A percentile compares a stretch with the other conserved stretches of the same genome.
phyloP scores from a whole-genome alignment of 768 basidiomycete genomes.

The Kwoniella mangroviensis region DNA sequence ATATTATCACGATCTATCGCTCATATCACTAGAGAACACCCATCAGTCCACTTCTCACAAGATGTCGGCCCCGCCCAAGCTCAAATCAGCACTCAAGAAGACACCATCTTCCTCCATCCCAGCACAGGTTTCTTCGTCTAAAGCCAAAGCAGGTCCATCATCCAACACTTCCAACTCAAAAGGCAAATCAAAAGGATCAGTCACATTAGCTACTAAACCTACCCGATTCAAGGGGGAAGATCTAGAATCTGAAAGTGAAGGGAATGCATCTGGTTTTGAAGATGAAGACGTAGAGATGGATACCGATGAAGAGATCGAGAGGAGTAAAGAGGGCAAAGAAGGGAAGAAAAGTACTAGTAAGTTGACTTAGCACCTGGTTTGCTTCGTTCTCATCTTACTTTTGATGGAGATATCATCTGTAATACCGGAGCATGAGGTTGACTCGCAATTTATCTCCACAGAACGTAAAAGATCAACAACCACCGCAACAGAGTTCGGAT shows the following conservation, averaged over 20 bases:
- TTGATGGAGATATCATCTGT: no score
- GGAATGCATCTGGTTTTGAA: conserved; percentile 33
- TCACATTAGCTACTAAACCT: conserved; percentile 5
- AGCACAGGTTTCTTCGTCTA: not conserved
- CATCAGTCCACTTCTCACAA: not conserved
- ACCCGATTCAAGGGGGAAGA: conserved; percentile 16
- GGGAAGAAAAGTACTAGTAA: conserved; percentile 52
- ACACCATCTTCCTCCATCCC: not conserved
- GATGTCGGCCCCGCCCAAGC: conserved; percentile 7
- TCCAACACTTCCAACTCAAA: not conserved
- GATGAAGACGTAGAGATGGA: conserved; percentile 51
- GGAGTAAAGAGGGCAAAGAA: conserved; percentile 41
- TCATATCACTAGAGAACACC: no score
- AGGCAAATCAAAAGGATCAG: conserved; percentile 19
- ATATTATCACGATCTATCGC: no score
- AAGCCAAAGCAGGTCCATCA: conserved; percentile 15
- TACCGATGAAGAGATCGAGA: conserved; percentile 56
- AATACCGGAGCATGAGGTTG: no score
- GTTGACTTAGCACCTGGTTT: conserved; percentile 4
- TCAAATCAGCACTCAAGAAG: conserved; percentile 28
- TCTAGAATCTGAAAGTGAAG: conserved; percentile 32
- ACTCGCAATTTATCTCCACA: conserved; percentile 6
- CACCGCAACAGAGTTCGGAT: conserved; percentile 55
- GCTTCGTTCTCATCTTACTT: no score
- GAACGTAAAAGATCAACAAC: conserved; percentile 56